Evolutionary conservation across 306 rosid species (phyloP).

Genomic region (Cyclanthera cordifolia): DNA sequence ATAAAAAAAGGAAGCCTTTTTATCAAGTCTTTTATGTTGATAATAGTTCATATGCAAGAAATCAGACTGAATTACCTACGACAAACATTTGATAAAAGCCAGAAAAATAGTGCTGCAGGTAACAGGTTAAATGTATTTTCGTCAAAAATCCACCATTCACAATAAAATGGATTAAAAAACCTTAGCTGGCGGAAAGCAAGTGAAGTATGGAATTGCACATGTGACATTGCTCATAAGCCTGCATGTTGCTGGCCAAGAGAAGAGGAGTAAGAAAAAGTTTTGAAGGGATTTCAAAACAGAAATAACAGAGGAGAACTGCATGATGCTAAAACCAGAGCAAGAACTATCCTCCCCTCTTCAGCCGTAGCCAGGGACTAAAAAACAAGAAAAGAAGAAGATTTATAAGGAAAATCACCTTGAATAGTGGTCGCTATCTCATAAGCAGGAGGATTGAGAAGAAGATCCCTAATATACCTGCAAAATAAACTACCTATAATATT

Average conservation of each 20-base stretch:
- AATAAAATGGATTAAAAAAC: constrained; percentile 41
- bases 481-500: background rate
- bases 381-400: background rate
- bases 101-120: background rate
- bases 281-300: constrained; percentile 4
- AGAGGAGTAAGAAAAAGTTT: background rate
- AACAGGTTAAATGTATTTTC: background rate
- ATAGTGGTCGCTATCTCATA: constrained; percentile 69
- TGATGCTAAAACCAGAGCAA: background rate
- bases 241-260: constrained; percentile 61
- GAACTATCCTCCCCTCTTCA: constrained; percentile 1
- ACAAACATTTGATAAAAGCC: background rate
- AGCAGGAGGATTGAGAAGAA: constrained; percentile 90
- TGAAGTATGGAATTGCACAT: constrained; percentile 88
- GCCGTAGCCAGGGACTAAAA: background rate
- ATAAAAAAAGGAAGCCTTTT: background rate
- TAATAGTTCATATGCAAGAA: background rate
- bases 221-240: constrained; percentile 60
- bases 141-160: constrained; percentile 6
- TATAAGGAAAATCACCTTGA: constrained; percentile 52
- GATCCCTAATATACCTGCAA: constrained; percentile 69
- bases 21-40: background rate
- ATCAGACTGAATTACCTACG: background rate
- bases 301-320: background rate
- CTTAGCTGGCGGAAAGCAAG: constrained; percentile 91